Evolutionary conservation across 768 basidiomycete genomes (phyloP).

Genomic region (Cubamyces lactineus): DNA sequence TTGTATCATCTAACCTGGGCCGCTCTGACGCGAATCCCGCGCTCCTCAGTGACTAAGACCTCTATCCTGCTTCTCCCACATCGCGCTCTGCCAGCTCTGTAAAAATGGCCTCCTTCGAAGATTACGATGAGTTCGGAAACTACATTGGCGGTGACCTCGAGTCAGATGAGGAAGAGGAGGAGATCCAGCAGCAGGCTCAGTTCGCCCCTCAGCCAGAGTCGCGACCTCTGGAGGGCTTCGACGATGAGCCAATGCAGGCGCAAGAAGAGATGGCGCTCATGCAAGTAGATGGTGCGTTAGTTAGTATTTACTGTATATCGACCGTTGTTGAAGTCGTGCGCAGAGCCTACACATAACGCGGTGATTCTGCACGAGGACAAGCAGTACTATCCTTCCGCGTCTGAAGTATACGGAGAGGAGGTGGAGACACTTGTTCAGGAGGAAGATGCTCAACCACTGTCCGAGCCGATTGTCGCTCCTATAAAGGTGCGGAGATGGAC

Average conservation of each 20-base stretch:
- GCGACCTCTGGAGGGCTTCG: constrained; percentile 79
- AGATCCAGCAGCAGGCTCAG: constrained; percentile 54
- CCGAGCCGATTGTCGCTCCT: constrained; percentile 94
- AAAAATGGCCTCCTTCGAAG: constrained; percentile 63
- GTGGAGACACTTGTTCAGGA: constrained; percentile 98
- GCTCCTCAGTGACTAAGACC: not conserved
- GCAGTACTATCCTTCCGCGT: constrained; percentile 94
- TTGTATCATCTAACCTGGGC: not conserved
- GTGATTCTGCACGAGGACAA: constrained; percentile 96
- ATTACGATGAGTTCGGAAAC: constrained; percentile 96
- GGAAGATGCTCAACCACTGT: constrained; percentile 94
- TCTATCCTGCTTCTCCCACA: constrained; percentile 3
- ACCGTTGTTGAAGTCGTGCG: not conserved
- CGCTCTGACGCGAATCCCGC: not conserved
- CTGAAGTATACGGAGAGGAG: constrained; percentile 88
- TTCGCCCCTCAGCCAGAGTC: constrained; percentile 41
- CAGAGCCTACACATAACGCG: constrained; percentile 80
- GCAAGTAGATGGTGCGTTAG: constrained; percentile 76
- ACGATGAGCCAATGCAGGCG: constrained; percentile 59
- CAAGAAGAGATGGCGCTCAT: constrained; percentile 69
- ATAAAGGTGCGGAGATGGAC: constrained; percentile 94
- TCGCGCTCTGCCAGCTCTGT: not conserved
- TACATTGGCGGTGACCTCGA: constrained; percentile 96
- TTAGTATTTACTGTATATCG: not conserved
- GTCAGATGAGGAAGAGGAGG: constrained; percentile 77